Evolutionary conservation across 768 basidiomycete species (phyloP).

Genomic region (Suillus ampliporus): DNA sequence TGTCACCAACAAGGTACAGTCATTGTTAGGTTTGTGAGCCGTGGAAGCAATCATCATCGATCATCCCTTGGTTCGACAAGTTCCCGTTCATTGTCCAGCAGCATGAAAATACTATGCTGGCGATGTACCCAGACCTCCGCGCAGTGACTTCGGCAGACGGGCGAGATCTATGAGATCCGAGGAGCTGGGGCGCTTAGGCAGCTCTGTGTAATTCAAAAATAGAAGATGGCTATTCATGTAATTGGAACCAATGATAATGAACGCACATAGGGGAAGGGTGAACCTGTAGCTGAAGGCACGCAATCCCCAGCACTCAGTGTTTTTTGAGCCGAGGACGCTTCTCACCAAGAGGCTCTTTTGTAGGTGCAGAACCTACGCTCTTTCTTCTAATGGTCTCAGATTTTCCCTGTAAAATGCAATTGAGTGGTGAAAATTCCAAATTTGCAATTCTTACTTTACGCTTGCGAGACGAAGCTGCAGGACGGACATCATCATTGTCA

Average conservation of each 20-base stretch:
- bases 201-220: not conserved
- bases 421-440: not conserved
- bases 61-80: not conserved
- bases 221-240: not conserved
- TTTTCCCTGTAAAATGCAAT: not conserved
- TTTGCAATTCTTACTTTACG: constrained; percentile 6
- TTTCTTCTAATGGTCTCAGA: not conserved
- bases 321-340: not conserved
- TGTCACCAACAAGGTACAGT: not conserved
- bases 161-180: not conserved
- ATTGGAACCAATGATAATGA: not conserved
- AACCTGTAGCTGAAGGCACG: not conserved
- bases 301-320: not conserved
- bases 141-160: too few relatives aligned
- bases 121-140: not conserved
- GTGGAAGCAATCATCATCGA: not conserved
- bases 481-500: not conserved
- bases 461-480: not conserved
- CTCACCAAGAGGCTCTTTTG: not conserved
- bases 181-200: not conserved
- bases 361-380: not conserved
- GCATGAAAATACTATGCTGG: not conserved
- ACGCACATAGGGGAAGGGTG: not conserved
- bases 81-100: not conserved
- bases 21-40: not conserved